Percentiles rank a stretch among this genome's conserved stretches.
phyloP scores from a whole-genome alignment of 2,329 filamentous ascomycete species.

The Parastagonospora avenae region DNA sequence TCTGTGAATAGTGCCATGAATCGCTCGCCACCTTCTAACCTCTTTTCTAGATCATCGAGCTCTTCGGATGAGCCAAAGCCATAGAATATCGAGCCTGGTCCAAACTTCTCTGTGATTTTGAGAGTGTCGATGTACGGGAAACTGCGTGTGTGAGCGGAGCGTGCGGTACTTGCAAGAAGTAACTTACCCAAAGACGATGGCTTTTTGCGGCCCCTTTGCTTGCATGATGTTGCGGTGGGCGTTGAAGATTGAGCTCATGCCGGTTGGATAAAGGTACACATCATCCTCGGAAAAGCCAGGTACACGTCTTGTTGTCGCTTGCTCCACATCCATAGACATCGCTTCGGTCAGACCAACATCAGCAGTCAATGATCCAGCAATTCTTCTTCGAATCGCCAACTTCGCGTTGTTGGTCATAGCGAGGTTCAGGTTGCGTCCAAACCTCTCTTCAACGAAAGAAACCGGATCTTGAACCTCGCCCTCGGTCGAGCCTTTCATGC shows the following conservation, averaged over 20 bases:
- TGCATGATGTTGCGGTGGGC: constrained; percentile 75
- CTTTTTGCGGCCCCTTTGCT: constrained; percentile 68
- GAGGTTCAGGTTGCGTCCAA: constrained; percentile 86
- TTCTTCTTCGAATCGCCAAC: constrained; percentile 81
- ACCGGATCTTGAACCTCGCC: constrained; percentile 67
- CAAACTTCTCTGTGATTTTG: constrained; percentile 94
- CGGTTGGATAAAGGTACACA: constrained; percentile 84
- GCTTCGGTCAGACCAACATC: constrained; percentile 70
- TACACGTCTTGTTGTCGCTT: constrained; percentile 50
- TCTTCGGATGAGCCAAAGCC: constrained; percentile 78
- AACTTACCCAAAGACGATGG: constrained; percentile 77
- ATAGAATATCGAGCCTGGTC: constrained; percentile 86
- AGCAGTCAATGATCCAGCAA: constrained; percentile 80
- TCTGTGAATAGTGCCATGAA: constrained; percentile 90
- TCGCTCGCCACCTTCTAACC: constrained; percentile 72
- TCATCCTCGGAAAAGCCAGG: constrained; percentile 79
- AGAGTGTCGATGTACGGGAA: constrained; percentile 97
- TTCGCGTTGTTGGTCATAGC: constrained; percentile 81
- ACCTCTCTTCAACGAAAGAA: constrained; percentile 90
- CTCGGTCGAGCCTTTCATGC: constrained; percentile 16
- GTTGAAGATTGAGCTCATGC: constrained; percentile 96
- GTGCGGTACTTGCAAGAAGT: not conserved
- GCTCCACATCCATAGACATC: constrained; percentile 56
- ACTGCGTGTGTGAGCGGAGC: constrained; percentile 22
- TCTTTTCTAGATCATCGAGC: constrained; percentile 79